Percentiles rank a stretch among this genome's conserved stretches.
phyloP scores from a whole-genome alignment of 306 rosid species.

The Urtica urens region DNA sequence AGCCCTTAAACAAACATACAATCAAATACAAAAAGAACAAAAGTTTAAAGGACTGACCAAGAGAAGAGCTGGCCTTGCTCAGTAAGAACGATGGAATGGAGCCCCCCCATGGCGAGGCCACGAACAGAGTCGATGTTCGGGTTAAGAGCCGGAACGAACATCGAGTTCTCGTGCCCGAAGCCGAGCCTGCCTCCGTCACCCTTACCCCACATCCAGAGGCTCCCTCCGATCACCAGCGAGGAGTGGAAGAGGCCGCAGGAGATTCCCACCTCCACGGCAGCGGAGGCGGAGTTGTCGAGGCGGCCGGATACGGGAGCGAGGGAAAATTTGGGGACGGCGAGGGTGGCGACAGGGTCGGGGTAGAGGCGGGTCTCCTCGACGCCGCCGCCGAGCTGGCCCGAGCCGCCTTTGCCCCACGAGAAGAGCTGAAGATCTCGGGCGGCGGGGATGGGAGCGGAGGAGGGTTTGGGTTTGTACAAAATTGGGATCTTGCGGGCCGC shows the following conservation, averaged over 20 bases:
- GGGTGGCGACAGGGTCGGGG: conserved; percentile 72
- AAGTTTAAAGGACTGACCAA: conserved; percentile 45
- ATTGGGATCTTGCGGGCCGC: conserved; percentile 31
- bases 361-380: conserved; percentile 63
- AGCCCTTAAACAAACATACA: neutral
- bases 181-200: conserved; percentile 93
- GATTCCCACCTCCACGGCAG: conserved; percentile 43
- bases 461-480: conserved; percentile 38
- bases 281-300: neutral
- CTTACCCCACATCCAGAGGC: conserved; percentile 89
- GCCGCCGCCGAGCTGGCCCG: conserved; percentile 97
- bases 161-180: conserved; percentile 64
- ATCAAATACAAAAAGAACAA: neutral
- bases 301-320: conserved; percentile 48
- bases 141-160: conserved; percentile 64
- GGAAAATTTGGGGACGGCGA: conserved; percentile 39
- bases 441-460: conserved; percentile 15
- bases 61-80: conserved; percentile 55
- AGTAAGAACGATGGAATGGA: conserved; percentile 68
- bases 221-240: conserved; percentile 46
- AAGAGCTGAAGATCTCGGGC: conserved; percentile 47
- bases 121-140: conserved; percentile 47
- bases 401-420: conserved; percentile 93
- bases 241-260: conserved; percentile 95
- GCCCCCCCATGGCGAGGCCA: conserved; percentile 59